Conservation (phyloP, 2,329 filamentous ascomycete genomes). For the Lachnum nothofagi region DNA sequence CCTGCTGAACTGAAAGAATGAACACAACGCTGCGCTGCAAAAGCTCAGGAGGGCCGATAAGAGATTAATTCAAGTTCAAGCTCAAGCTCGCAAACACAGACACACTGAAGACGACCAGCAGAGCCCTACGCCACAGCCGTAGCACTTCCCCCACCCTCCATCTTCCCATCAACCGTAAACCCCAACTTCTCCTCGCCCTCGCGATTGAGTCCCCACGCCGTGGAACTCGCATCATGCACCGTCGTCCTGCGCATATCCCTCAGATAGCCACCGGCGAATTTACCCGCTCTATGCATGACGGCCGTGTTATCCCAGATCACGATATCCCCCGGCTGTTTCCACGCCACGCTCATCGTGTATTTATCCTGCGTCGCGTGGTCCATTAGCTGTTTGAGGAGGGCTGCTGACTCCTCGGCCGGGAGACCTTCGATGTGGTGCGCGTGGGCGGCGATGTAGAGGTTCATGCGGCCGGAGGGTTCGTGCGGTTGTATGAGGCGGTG, state of each 20-base stretch:
- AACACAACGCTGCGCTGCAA: no score
- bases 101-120: no score
- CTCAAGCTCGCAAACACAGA: no score
- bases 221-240: constrained; percentile 44
- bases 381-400: constrained; percentile 40
- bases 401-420: constrained; percentile 31
- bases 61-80: no score
- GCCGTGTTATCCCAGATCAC: constrained; percentile 56
- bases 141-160: no score
- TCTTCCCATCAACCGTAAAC: no score
- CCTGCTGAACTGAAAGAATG: no score
- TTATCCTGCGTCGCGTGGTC: constrained; percentile 44
- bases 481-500: constrained; percentile 49
- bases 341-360: constrained; percentile 43
- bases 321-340: constrained; percentile 46
- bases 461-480: constrained; percentile 46
- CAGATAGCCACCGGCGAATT: constrained; percentile 43
- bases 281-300: constrained; percentile 51
- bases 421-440: constrained; percentile 48
- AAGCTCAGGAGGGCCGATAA: no score
- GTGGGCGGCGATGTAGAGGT: constrained; percentile 50
- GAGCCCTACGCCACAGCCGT: no score
- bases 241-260: constrained; percentile 53
- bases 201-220: constrained; percentile 42
- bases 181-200: constrained; percentile 19